Evolutionary conservation across 768 basidiomycete species (phyloP), one percentile per base, ranked within the genome.

Genomic region (Symmetrospora coprosmae): DNA sequence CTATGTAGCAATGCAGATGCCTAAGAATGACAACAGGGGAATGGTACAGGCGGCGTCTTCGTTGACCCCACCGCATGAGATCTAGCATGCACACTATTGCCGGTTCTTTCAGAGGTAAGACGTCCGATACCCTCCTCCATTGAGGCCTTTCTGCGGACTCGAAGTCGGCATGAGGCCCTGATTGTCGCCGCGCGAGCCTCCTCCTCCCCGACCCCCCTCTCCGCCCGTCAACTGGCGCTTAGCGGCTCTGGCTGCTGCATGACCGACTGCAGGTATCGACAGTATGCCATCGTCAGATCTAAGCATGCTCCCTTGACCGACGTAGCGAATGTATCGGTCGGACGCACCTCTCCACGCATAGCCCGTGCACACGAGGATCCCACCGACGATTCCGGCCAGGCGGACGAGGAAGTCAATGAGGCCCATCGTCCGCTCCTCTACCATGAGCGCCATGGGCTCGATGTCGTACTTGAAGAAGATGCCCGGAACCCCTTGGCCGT

Each of bases 401-500:
- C 85, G 78, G 64, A 96, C 85, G 65, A 94, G 68, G 53, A 99
- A 79, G 65, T 91, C 85, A 2, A 83, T 68, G 50, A 99, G 74
- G 1, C 80, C 77, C 0, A 85, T 88, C 19, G 92, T 96, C 17
- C 89, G 81, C 73, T 97, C 90, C 67, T 85, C 80, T 53, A 96
- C 81, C 0, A 81, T 84, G 61, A 97, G 77, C 23, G 80, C 77
- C 73, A 97, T 79, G 0, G 91, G 89, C 70, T 99, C 92, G 35
- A 96, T 74, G 61, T 99, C 91, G 71, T 88, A 96, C 73, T 96
- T 94, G 83, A 96, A 94, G 77, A 92, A 96, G 70, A 97, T 92
- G 56, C 52, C 62, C 0, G 92, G 92, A 0, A 87, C 83, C 6
- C 86, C 87, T 16, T 76, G 74, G 64, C 86, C 81, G 69, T 87